These are phyloP conservation scores for Asterionellopsis glacialis DNA, from an alignment of 108 stramenopile species.

Conservation along the genomic window DNA sequence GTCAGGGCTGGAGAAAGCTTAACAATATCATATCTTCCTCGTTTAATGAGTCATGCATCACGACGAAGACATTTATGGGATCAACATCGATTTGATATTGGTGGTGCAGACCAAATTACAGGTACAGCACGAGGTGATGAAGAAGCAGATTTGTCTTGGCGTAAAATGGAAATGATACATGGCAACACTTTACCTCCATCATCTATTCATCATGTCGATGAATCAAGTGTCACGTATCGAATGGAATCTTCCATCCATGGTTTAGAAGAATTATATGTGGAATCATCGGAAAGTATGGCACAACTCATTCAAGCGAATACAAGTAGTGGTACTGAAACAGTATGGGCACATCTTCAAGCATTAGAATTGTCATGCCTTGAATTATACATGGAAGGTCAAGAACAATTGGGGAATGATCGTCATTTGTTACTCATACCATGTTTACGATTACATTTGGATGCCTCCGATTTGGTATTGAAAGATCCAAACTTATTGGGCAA, in stretches of 20 bases:
- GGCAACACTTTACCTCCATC: slow-evolving; percentile 51
- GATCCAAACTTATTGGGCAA: slow-evolving; percentile 6
- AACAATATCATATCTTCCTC: slow-evolving; percentile 71
- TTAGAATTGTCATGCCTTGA: slow-evolving; percentile 53
- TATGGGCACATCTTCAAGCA: slow-evolving; percentile 42
- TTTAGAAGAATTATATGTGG: slow-evolving; percentile 50
- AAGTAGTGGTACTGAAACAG: not conserved
- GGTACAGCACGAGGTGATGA: no score
- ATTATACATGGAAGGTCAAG: slow-evolving; percentile 38
- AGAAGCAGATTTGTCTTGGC: slow-evolving; percentile 8
- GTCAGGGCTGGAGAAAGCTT: slow-evolving; percentile 61
- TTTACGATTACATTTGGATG: slow-evolving; percentile 50
- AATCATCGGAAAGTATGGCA: slow-evolving; percentile 12
- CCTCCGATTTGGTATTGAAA: slow-evolving; percentile 35
- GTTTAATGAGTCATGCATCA: slow-evolving; percentile 61
- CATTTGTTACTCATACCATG: slow-evolving; percentile 70
- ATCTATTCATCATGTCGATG: slow-evolving; percentile 18
- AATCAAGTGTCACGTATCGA: slow-evolving; percentile 33
- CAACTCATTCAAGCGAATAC: not conserved
- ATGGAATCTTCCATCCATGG: slow-evolving; percentile 61
- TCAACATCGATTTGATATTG: slow-evolving; percentile 84
- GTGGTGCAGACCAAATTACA: slow-evolving; percentile 20
- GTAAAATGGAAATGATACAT: slow-evolving; percentile 39
- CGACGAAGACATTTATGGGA: slow-evolving; percentile 64
- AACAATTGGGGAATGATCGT: slow-evolving; percentile 39